Percentiles rank a stretch among this genome's conserved stretches.
Evolutionary conservation across 2,329 filamentous ascomycete genomes (phyloP).

Genomic region (Emericellopsis cladophorae): DNA sequence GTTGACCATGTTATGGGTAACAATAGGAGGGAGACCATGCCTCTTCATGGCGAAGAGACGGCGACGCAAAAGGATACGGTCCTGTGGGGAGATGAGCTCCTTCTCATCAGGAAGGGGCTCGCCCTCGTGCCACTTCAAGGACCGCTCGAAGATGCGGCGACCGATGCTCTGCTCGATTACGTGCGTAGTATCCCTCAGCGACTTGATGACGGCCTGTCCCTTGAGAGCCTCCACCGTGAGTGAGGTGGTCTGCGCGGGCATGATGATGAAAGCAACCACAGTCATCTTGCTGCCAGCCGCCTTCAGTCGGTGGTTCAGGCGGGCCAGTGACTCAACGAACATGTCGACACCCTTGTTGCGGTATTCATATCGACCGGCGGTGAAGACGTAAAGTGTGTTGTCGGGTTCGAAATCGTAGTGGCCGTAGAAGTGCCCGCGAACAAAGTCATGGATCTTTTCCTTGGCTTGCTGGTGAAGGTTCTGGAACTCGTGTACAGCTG

Average conservation of each 20-base stretch:
- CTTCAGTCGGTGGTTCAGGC: constrained; percentile 90
- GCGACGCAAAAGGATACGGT: constrained; percentile 83
- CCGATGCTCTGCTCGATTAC: constrained; percentile 89
- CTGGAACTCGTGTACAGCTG: constrained; percentile 96
- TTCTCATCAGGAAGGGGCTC: constrained; percentile 91
- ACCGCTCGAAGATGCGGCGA: constrained; percentile 87
- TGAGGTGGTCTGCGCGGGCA: constrained; percentile 93
- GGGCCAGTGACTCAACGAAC: constrained; percentile 95
- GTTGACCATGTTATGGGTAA: constrained; percentile 98
- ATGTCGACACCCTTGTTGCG: constrained; percentile 98
- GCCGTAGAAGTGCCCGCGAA: constrained; percentile 95
- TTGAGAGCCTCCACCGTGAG: constrained; percentile 92
- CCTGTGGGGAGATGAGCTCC: constrained; percentile 82
- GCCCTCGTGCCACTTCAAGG: constrained; percentile 90
- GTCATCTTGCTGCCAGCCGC: constrained; percentile 75
- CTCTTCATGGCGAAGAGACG: constrained; percentile 96
- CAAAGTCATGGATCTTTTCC: constrained; percentile 96
- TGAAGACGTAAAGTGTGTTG: constrained; percentile 97
- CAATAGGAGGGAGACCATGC: constrained; percentile 78
- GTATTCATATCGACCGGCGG: constrained; percentile 92
- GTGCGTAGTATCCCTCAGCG: constrained; percentile 81
- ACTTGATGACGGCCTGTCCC: constrained; percentile 95
- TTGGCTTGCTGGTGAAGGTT: constrained; percentile 94
- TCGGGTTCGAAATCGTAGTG: constrained; percentile 96
- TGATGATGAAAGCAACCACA: constrained; percentile 95